These are phyloP conservation scores for Purpureocillium lavendulum DNA, from an alignment of 2,329 filamentous ascomycete species.

Conservation along the genomic window DNA sequence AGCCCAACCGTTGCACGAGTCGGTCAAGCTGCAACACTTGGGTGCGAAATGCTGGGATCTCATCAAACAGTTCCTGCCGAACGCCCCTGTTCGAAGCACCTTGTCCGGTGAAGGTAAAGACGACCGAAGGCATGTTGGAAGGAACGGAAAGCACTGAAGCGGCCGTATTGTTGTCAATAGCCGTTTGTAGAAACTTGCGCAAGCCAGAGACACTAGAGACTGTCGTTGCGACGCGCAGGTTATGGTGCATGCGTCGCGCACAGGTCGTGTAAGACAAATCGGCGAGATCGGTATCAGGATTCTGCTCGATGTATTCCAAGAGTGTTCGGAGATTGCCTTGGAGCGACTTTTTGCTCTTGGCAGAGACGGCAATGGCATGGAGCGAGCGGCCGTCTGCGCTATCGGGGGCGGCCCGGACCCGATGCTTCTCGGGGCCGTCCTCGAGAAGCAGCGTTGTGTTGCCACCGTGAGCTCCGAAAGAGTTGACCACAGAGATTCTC, in stretches of 20 bases:
- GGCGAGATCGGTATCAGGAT: too few relatives aligned
- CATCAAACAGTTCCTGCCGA: constrained; percentile 23
- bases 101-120: constrained; percentile 37
- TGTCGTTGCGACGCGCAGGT: background rate
- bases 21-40: constrained; percentile 23
- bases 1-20: constrained; percentile 20
- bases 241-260: constrained; percentile 15
- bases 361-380: too few relatives aligned
- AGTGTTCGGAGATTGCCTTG: too few relatives aligned
- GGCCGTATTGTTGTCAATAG: background rate
- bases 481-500: constrained; percentile 36
- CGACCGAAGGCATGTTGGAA: constrained; percentile 7
- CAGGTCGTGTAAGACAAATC: constrained; percentile 29
- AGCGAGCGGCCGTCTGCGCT: too few relatives aligned
- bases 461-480: constrained; percentile 44
- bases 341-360: too few relatives aligned
- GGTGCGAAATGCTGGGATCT: constrained; percentile 20
- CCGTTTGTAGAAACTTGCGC: background rate
- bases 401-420: background rate
- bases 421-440: constrained; percentile 46
- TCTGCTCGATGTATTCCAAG: too few relatives aligned
- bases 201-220: background rate
- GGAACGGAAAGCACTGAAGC: too few relatives aligned
- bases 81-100: constrained; percentile 25
- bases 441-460: constrained; percentile 57